These are phyloP conservation scores for Sporothrix luriei DNA, from an alignment of 2,329 filamentous ascomycete genomes.

Conservation along the genomic window DNA sequence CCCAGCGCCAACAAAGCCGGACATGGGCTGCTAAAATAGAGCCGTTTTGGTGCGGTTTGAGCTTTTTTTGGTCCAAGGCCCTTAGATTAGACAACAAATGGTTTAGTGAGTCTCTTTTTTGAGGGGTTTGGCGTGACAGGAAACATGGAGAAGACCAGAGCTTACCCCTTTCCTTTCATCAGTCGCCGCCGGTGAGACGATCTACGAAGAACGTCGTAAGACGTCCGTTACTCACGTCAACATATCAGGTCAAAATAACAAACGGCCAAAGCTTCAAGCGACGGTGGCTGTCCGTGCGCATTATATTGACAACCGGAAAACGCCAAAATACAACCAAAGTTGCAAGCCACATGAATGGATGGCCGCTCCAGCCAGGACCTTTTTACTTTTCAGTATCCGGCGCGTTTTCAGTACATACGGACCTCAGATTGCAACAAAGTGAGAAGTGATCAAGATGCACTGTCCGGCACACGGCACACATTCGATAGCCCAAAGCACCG, in stretches of 20 bases:
- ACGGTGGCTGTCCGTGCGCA: slow-evolving; percentile 12
- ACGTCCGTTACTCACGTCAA: too few relatives aligned
- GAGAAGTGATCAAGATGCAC: slow-evolving; percentile 5
- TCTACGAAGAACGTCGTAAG: too few relatives aligned
- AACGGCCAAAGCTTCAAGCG: slow-evolving; percentile 8
- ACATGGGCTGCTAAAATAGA: slow-evolving; percentile 12
- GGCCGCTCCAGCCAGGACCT: not conserved
- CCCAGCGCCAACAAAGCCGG: not conserved
- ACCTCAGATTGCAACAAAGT: not conserved
- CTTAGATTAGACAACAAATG: too few relatives aligned
- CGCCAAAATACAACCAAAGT: not conserved
- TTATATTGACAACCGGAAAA: not conserved
- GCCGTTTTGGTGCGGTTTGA: too few relatives aligned
- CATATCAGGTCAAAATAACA: slow-evolving; percentile 23
- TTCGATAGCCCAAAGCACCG: not conserved
- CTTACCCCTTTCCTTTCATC: not conserved
- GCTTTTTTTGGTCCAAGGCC: too few relatives aligned
- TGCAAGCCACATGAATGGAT: not conserved
- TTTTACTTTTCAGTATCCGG: not conserved
- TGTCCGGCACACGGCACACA: too few relatives aligned
- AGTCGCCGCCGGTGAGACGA: not conserved
- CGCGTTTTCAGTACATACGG: not conserved
- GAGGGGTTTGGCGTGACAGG: not conserved
- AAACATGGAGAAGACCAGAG: too few relatives aligned
- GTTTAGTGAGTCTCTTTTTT: not conserved